Evolutionary conservation across 2,329 filamentous ascomycete genomes (phyloP).

Genomic region (Neocatenulostroma microsporum): DNA sequence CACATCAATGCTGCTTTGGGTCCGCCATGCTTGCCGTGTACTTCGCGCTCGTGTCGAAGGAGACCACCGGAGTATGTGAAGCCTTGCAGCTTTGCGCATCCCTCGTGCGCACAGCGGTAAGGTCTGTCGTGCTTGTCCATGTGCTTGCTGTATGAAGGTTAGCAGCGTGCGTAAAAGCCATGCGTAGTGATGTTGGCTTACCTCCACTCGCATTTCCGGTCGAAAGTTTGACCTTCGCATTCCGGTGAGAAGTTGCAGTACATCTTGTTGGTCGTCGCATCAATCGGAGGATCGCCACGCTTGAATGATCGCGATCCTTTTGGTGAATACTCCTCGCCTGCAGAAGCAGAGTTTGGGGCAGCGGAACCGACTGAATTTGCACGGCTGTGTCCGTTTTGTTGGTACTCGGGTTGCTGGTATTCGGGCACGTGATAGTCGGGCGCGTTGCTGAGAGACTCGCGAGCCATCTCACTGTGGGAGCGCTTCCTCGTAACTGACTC

Average conservation of each 20-base stretch:
- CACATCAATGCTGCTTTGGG: conserved; percentile 83
- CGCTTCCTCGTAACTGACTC: conserved; percentile 22
- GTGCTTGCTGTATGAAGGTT: conserved; percentile 62
- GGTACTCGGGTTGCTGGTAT: conserved; percentile 2
- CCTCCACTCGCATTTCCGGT: conserved; percentile 90
- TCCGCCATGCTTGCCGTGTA: conserved; percentile 82
- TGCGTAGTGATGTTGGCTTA: conserved; percentile 44
- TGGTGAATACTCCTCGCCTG: not conserved
- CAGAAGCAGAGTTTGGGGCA: conserved; percentile 11
- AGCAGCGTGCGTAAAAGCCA: conserved; percentile 9
- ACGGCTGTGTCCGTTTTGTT: conserved; percentile 2
- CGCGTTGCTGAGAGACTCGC: too few species aligned
- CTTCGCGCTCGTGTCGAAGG: conserved; percentile 82
- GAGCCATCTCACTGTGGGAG: conserved; percentile 26
- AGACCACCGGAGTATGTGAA: conserved; percentile 94
- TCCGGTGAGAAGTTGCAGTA: conserved; percentile 60
- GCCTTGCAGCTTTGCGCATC: conserved; percentile 83
- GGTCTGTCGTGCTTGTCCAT: conserved; percentile 97
- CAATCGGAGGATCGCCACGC: conserved; percentile 49
- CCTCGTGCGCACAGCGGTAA: conserved; percentile 74
- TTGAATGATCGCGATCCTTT: conserved; percentile 24
- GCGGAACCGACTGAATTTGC: conserved; percentile 5
- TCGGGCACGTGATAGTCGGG: conserved; percentile 10
- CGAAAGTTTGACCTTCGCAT: conserved; percentile 64
- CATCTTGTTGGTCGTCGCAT: conserved; percentile 62